Evolutionary conservation across 1,284 basidiomycete genomes (phyloP).

Genomic region (Xerocomus cyaneibrunnescens): DNA sequence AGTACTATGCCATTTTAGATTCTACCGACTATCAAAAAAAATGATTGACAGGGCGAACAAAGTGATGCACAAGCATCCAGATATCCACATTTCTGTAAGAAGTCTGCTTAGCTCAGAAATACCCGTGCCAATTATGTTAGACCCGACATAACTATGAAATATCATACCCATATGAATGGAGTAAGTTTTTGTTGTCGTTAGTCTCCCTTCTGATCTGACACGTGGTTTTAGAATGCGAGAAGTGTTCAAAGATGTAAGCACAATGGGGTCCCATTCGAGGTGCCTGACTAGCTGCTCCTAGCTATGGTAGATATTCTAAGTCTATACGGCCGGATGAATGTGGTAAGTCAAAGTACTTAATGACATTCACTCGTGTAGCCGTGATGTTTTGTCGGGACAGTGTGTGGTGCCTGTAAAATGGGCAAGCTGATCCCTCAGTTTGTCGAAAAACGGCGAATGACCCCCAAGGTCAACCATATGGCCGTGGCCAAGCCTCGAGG

Average conservation of each 20-base stretch:
- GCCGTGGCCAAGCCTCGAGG: constrained; percentile 49
- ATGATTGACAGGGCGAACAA: constrained; percentile 51
- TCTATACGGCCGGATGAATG: constrained; percentile 71
- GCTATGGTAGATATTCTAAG: constrained; percentile 76
- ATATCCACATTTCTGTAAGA: constrained; percentile 70
- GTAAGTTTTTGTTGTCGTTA: constrained; percentile 41
- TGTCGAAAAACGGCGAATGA: constrained; percentile 36
- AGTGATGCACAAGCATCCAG: constrained; percentile 60
- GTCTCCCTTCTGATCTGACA: neutral
- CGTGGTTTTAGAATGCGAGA: constrained; percentile 52
- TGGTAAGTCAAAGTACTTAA: constrained; percentile 41
- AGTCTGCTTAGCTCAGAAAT: neutral
- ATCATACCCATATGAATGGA: constrained; percentile 74
- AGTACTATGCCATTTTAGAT: constrained; percentile 14
- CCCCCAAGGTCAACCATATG: constrained; percentile 46
- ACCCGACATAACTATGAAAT: constrained; percentile 77
- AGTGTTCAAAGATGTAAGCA: constrained; percentile 64
- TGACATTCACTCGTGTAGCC: neutral
- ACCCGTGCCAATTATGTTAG: constrained; percentile 37
- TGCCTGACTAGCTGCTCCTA: constrained; percentile 30
- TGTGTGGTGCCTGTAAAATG: constrained; percentile 50
- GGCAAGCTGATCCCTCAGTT: constrained; percentile 62
- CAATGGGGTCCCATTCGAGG: neutral
- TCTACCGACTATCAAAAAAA: neutral
- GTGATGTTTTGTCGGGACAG: constrained; percentile 25